These are phyloP conservation scores for Tolypocladium ophioglossoides DNA, from an alignment of 2,329 filamentous ascomycete genomes.

Conservation along the genomic window DNA sequence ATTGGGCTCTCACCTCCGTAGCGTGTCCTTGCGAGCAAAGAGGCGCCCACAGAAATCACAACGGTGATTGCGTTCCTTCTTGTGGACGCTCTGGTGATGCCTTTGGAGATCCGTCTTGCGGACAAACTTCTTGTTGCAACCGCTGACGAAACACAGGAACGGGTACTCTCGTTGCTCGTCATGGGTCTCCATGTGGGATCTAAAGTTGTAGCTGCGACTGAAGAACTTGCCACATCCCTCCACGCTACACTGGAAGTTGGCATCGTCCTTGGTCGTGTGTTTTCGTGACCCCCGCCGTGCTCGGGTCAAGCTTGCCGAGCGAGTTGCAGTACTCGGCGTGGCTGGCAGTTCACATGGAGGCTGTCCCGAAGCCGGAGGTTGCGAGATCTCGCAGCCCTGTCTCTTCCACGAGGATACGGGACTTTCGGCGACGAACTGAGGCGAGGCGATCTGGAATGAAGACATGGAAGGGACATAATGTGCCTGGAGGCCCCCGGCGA, in stretches of 20 bases:
- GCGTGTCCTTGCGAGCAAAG: conserved; percentile 74
- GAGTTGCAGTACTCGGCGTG: not conserved
- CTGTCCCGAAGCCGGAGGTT: not conserved
- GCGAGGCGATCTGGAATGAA: not conserved
- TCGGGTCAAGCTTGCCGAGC: not conserved
- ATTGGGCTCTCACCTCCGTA: conserved; percentile 52
- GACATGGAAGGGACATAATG: not conserved
- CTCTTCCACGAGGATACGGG: not conserved
- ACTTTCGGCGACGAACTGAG: not conserved
- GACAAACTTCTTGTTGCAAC: conserved; percentile 68
- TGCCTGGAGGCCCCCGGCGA: not conserved
- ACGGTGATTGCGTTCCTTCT: conserved; percentile 58
- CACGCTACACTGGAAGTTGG: conserved; percentile 58
- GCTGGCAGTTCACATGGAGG: not conserved
- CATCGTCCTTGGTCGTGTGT: conserved; percentile 56
- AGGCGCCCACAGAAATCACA: conserved; percentile 61
- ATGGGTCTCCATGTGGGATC: conserved; percentile 77
- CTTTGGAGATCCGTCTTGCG: conserved; percentile 68
- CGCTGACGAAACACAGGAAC: conserved; percentile 52
- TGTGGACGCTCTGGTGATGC: conserved; percentile 58
- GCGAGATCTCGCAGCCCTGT: not conserved
- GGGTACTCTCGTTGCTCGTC: conserved; percentile 62
- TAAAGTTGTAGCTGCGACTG: conserved; percentile 76
- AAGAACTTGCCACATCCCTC: conserved; percentile 69
- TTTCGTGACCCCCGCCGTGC: conserved; percentile 27